Evolutionary conservation across 192 early-diverging fungal species (phyloP).

Genomic region (Backusella tarrabulga): DNA sequence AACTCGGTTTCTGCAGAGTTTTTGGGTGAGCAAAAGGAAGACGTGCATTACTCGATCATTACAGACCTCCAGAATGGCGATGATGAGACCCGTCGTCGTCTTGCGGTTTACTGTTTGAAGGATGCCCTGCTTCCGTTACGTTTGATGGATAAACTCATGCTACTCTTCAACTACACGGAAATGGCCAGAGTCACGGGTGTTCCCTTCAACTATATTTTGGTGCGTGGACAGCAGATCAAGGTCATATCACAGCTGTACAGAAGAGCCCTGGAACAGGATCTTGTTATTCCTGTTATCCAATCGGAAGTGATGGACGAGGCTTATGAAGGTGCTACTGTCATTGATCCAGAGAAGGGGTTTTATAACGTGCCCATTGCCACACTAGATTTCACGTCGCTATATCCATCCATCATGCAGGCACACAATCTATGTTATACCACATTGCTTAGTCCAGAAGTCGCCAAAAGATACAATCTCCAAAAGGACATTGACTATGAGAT

Average conservation of each 20-base stretch:
- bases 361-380: constrained; percentile 97
- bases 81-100: constrained; percentile 87
- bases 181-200: constrained; percentile 99
- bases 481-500: constrained; percentile 82
- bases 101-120: constrained; percentile 97
- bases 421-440: constrained; percentile 99
- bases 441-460: constrained; percentile 54
- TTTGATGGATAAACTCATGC: constrained; percentile 97
- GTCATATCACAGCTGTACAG: constrained; percentile 97
- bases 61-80: constrained; percentile 96
- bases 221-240: constrained; percentile 96
- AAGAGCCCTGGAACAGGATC: constrained; percentile 74
- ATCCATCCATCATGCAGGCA: constrained; percentile 99
- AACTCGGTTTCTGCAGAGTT: constrained; percentile 97
- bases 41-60: constrained; percentile 98
- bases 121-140: constrained; percentile 94
- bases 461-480: constrained; percentile 64
- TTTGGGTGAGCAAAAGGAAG: constrained; percentile 97
- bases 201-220: constrained; percentile 90
- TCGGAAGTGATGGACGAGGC: constrained; percentile 79
- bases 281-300: constrained; percentile 88
- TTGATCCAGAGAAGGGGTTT: constrained; percentile 92
- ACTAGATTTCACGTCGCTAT: constrained; percentile 96
- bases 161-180: constrained; percentile 94
- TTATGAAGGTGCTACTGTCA: constrained; percentile 95